Conservation (phyloP, 305 asterid species). For the Fraxinus greggii region DNA sequence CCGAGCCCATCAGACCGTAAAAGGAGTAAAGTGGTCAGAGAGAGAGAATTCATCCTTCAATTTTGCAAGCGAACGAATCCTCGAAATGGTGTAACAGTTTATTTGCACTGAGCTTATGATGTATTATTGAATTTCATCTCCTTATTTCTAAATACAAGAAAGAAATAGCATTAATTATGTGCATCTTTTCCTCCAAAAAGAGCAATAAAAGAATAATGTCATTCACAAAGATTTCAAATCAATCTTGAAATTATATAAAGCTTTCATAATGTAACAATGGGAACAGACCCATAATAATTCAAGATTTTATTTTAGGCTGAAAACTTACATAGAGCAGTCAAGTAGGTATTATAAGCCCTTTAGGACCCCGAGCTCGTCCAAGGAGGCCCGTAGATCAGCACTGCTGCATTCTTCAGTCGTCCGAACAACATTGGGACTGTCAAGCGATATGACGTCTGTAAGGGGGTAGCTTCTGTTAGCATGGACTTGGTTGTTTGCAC, state of each 20-base stretch:
- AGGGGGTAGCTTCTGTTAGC: conserved; percentile 77
- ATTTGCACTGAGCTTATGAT: background rate
- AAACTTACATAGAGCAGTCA: conserved; percentile 8
- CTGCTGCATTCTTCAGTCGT: conserved; percentile 51
- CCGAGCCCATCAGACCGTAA: background rate
- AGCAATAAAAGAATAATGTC: background rate
- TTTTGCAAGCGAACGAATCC: background rate
- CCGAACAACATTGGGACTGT: conserved; percentile 63
- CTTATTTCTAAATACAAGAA: background rate
- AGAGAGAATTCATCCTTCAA: background rate
- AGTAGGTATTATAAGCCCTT: conserved; percentile 28
- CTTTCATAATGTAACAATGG: conserved; percentile 8
- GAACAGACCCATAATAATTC: background rate
- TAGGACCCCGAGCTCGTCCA: conserved; percentile 51
- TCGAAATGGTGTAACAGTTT: background rate
- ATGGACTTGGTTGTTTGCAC: conserved; percentile 58
- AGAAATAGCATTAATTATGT: background rate
- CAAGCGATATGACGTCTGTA: conserved; percentile 63
- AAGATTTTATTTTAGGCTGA: conserved; percentile 16
- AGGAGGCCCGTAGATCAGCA: conserved; percentile 47
- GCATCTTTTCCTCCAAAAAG: conserved; percentile 9
- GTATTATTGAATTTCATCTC: background rate
- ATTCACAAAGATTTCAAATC: conserved; percentile 9
- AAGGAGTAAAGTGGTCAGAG: background rate
- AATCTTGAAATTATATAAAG: background rate